These are phyloP conservation scores for Euphorbia schlechtendalii DNA, from an alignment of 441 rosid species.

Conservation along the genomic window DNA sequence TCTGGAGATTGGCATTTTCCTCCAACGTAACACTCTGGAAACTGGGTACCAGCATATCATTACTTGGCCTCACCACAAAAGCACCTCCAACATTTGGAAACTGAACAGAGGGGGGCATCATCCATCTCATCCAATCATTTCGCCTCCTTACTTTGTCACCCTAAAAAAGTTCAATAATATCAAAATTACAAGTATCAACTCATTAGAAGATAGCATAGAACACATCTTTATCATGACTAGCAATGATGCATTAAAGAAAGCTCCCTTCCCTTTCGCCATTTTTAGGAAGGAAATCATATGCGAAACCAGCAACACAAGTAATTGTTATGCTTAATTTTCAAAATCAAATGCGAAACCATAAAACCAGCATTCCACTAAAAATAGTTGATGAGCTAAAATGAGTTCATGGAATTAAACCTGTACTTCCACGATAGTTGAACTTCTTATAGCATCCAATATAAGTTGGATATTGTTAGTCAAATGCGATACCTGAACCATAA, in stretches of 20 bases:
- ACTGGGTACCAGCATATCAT: slow-evolving; percentile 28
- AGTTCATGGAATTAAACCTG: slow-evolving; percentile 45
- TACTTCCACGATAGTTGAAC: slow-evolving; percentile 49
- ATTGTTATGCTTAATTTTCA: background rate
- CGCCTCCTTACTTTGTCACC: slow-evolving; percentile 66
- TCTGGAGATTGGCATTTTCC: slow-evolving; percentile 24
- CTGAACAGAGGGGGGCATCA: slow-evolving; percentile 36
- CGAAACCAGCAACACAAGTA: background rate
- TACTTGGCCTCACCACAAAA: slow-evolving; percentile 24
- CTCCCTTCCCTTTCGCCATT: background rate
- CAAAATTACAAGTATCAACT: background rate
- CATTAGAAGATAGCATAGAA: background rate
- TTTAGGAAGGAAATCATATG: background rate
- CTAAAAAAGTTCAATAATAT: slow-evolving; percentile 25
- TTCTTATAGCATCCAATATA: slow-evolving; percentile 63
- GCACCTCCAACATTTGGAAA: slow-evolving; percentile 29
- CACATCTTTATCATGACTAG: background rate
- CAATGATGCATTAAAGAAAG: background rate
- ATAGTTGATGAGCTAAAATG: background rate
- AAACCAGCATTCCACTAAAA: slow-evolving; percentile 3
- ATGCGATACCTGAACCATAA: slow-evolving; percentile 45
- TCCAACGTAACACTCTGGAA: slow-evolving; percentile 39
- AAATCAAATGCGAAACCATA: background rate
- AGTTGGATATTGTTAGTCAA: slow-evolving; percentile 55
- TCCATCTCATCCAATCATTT: slow-evolving; percentile 54